Evolutionary conservation across 345 rosid species (phyloP), one percentile per base, ranked within the genome.

Genomic region (Boechera retrofracta): DNA sequence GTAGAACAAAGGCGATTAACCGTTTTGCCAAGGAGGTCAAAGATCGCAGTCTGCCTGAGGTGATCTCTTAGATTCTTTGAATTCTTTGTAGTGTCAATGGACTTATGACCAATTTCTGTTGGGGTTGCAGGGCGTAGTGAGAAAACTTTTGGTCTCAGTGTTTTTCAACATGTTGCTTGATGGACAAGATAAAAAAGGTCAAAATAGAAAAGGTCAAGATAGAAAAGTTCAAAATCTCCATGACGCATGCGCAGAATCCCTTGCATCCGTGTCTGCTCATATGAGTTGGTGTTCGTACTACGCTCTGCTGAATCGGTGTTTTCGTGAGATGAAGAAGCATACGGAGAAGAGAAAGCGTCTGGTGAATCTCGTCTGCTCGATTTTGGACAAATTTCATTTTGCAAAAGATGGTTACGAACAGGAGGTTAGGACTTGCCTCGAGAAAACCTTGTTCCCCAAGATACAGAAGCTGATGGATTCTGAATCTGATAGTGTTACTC

Each of bases 111-210:
- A 63, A 53, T 10, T 21, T 1, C 52, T 69, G 51, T 55, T 54
- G 56, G 35, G 36, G 35, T 79, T 83, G 47, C 87, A 93, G 97
- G 97, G 67, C 42, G 82, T 86, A 53, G 66, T 87, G 60, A 86
- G 81, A 72, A 88, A 86, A 67, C 79, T 91, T 54, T 88, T 91
- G 65, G 82, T 89, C 59, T 94, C 93, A 6, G 83, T 93, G 59
- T 88, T 91, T 77, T 88, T 88, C 87, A 86, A 85, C 69, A 85
- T 89, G 88, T 65, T 91, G 83, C 81, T 88, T 58, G 96, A 88
- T 63, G 84, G 77, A 67, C 85, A 91, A 84, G 89, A 83, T 57
- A 84, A 84, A 44, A 88, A 84, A 68, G 85, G 69, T 16, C 26
- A 49, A 49, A 87, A 89, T 59, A 82, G 54, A 44, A 64, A 64